These are phyloP conservation scores for Cryphonectria parasitica DNA, from an alignment of 2,329 filamentous ascomycete species.

Conservation along the genomic window DNA sequence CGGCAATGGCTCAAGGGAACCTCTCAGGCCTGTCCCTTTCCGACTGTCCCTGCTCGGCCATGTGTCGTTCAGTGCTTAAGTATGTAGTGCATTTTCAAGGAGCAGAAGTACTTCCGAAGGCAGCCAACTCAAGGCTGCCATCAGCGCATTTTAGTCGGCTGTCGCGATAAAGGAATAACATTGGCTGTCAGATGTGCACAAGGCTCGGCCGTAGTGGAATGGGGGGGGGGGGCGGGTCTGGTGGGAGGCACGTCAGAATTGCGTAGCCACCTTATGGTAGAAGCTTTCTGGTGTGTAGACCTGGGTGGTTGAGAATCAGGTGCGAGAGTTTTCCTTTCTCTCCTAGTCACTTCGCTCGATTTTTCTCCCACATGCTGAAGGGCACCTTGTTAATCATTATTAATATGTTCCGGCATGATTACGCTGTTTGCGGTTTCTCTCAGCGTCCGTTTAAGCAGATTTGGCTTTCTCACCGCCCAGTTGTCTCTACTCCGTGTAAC, in stretches of 20 bases:
- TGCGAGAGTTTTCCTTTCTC: neutral
- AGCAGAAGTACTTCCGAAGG: constrained; percentile 2
- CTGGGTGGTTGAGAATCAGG: neutral
- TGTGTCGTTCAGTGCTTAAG: neutral
- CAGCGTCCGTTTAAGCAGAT: neutral
- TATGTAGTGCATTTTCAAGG: no score
- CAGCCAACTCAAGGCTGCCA: neutral
- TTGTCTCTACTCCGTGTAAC: neutral
- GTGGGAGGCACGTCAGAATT: neutral
- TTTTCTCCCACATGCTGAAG: neutral
- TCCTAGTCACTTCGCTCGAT: neutral
- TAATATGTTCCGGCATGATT: neutral
- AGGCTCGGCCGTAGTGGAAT: neutral
- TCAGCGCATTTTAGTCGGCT: neutral
- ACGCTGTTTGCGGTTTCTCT: neutral
- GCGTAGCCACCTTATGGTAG: neutral
- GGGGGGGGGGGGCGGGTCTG: neutral
- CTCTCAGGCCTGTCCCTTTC: neutral
- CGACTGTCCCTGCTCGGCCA: neutral
- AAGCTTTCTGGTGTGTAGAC: neutral
- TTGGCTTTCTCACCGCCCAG: neutral
- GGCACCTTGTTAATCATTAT: neutral
- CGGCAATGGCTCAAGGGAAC: neutral
- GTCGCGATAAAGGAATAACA: neutral
- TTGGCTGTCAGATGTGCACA: neutral